Base-by-base conservation (phyloP, 176 grass and related monocot genomes). In the Calamus simplicifolius region DNA sequence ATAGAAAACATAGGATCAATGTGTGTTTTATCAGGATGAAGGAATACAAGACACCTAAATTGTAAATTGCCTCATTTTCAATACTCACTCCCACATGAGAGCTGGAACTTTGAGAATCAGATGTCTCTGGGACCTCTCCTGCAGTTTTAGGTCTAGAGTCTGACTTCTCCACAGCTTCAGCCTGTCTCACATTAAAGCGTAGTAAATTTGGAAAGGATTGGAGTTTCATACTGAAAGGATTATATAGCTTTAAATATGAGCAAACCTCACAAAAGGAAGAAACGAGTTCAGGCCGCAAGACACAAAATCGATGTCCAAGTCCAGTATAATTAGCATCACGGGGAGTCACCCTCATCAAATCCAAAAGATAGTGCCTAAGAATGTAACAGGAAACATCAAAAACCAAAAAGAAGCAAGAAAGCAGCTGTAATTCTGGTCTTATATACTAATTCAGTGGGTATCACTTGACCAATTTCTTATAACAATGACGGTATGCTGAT, bases 271-370 rank as follows among this genome's bases (percentile, higher is more conserved):
- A 73, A 79, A 92, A 98, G 64, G 88, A 79, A 61, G 81, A 68
- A 71, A 92, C 72, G 35, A 98, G 93, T 71, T 98, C 93, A 5
- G 93, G 87, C 62, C 93, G 81, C 76, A 98, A 80, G 10, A 92
- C 87, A 64, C 81, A 98, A 65, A 98, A 98, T n/a, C 88, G 84
- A 38, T 92, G 73, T 43, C 82, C 81, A 67, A 81, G 70, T 83
- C 93, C 93, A 70, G 80, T 78, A 69, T 89, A 98, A 69, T 98
- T 98, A 70, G 88, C 85, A 82, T 98, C 93, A 58, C 93, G 81
- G 35, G 93, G 93, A 69, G 93, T 98, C n/a, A 98, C 93, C 80
- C 93, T 85, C 93, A 98, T 98, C 70, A 98, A 74, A 79, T 98
- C 93, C 76, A 98, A 81, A 75, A 98, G 87, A 67, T 98, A 98